These are phyloP conservation scores for Citrus trifoliata DNA, from an alignment of 345 rosid genomes.

Conservation along the genomic window DNA sequence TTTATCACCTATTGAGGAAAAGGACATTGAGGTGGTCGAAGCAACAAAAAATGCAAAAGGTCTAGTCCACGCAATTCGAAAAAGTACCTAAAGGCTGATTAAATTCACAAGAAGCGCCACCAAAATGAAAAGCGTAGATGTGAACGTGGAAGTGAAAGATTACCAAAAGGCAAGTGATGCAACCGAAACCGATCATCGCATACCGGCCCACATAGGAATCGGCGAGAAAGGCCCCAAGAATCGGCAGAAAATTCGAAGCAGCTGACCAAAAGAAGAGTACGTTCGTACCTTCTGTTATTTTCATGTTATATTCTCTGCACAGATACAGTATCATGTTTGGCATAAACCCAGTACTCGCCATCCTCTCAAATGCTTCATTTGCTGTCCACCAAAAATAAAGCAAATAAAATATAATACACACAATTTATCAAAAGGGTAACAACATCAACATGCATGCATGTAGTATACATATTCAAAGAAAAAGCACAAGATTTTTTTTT, in stretches of 20 bases:
- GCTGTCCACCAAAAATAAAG: slow-evolving; percentile 25
- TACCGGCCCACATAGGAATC: slow-evolving; percentile 68
- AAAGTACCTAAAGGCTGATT: no score
- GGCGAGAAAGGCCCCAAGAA: slow-evolving; percentile 55
- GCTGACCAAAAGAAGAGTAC: slow-evolving; percentile 58
- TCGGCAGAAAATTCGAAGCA: slow-evolving; percentile 49
- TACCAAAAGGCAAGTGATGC: slow-evolving; percentile 43
- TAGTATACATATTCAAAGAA: no score
- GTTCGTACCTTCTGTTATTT: slow-evolving; percentile 37
- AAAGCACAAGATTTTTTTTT: no score
- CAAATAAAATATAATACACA: no score
- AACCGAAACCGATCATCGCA: slow-evolving; percentile 50
- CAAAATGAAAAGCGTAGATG: not conserved
- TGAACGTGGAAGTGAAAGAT: not conserved
- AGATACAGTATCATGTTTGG: slow-evolving; percentile 66
- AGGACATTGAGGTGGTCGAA: no score
- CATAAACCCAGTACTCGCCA: slow-evolving; percentile 49
- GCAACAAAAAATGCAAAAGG: not conserved
- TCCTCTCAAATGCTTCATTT: slow-evolving; percentile 62
- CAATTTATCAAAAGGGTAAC: no score
- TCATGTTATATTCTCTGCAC: slow-evolving; percentile 49
- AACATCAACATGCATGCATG: not conserved
- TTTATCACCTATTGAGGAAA: no score
- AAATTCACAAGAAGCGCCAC: no score
- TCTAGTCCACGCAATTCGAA: no score